Evolutionary conservation across 208 protist species (phyloP), one percentile per base, ranked within the genome.

Genomic region (Leishmania mexicana): DNA sequence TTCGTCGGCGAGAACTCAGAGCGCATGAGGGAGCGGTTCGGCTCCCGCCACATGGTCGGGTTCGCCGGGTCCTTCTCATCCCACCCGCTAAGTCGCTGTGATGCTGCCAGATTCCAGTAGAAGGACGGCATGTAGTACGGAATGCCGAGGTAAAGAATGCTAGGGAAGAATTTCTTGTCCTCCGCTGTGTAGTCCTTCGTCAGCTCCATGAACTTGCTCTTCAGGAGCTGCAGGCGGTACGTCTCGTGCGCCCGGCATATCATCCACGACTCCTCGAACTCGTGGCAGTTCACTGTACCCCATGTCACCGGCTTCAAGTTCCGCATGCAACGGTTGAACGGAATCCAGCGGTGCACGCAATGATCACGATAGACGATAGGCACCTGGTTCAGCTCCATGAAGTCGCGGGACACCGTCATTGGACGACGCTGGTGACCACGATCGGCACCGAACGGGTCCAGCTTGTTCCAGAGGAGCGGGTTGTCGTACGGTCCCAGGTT

Each of bases 161-260:
- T 95, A 81, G 95, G 95, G 65, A 97, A 97, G 85, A 97, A 97
- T 82, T 95, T 96, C 84, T 96, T 96, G 83, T 97, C 93, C 80
- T 97, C 93, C 0, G 87, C 87, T 3, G 92, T 97, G 88, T 97
- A 97, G 85, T 97, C 92, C 87, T 96, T 95, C 45, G 93, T 97
- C 76, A 96, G 83, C 83, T 96, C 90, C 90, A 97, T 97, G 79
- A 96, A 97, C 82, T 96, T 96, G 80, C 80, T 88, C 87, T 97
- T 97, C 76, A 97, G 88, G 15, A 97, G 87, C 88, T 97, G 88
- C 85, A 95, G 91, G 62, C 95, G 90, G 79, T 97, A 97, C 49
- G 86, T 92, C 84, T 97, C 95, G 81, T 96, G 95, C 6, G 93
- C 88, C 72, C 93, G 91, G 85, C 95, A 97, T 74, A 97, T 80